These are phyloP conservation scores for Aquilaria sinensis DNA, from an alignment of 345 rosid species.

Conservation along the genomic window DNA sequence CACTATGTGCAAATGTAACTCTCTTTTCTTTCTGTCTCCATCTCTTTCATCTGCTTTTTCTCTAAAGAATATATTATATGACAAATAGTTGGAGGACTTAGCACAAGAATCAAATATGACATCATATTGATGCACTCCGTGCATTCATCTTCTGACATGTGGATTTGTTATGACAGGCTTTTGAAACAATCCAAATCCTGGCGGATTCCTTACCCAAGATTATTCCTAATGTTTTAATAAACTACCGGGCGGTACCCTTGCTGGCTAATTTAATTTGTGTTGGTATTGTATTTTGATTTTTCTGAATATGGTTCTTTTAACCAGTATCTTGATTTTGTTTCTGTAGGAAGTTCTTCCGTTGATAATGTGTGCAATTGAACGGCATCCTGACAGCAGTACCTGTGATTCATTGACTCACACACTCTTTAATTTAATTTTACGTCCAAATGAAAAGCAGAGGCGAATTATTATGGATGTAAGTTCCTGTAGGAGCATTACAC, in stretches of 20 bases:
- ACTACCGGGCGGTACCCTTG: slow-evolving; percentile 76
- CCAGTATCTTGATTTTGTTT: slow-evolving; percentile 10
- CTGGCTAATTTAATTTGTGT: neutral
- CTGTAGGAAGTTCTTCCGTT: slow-evolving; percentile 85
- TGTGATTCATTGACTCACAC: slow-evolving; percentile 87
- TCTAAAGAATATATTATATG: slow-evolving; percentile 10
- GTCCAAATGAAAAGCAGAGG: slow-evolving; percentile 92
- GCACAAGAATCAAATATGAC: no score
- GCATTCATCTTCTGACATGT: no score
- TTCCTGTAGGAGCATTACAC: slow-evolving; percentile 17
- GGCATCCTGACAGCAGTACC: slow-evolving; percentile 66
- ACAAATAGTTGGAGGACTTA: neutral
- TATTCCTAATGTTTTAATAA: slow-evolving; percentile 88
- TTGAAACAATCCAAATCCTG: slow-evolving; percentile 78
- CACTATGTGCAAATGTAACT: neutral
- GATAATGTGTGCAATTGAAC: slow-evolving; percentile 94
- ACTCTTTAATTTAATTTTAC: slow-evolving; percentile 78
- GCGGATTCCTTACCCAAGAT: slow-evolving; percentile 91
- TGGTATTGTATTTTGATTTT: neutral
- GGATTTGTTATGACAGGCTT: slow-evolving; percentile 46
- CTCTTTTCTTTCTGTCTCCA: neutral
- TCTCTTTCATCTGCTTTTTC: neutral
- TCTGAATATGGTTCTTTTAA: neutral
- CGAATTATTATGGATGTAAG: slow-evolving; percentile 86
- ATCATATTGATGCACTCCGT: neutral